phyloP scores from a whole-genome alignment of 768 basidiomycete species.

The Dioszegia hungarica region DNA sequence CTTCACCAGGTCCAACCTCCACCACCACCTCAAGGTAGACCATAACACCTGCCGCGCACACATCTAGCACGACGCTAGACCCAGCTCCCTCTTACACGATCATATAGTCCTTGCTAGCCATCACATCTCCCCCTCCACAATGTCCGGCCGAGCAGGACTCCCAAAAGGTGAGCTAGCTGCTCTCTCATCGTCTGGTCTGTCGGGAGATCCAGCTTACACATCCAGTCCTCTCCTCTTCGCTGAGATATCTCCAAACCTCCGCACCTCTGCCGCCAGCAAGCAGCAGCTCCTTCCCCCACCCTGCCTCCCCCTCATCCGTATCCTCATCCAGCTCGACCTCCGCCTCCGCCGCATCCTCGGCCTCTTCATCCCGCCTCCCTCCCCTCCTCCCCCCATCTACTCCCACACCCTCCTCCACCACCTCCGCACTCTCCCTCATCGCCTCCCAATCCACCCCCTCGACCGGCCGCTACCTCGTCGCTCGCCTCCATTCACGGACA shows the following conservation, averaged over 20 bases:
- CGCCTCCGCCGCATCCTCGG: too few relatives aligned
- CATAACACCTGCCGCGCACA: too few relatives aligned
- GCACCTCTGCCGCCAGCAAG: constrained; percentile 23
- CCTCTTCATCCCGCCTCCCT: constrained; percentile 16
- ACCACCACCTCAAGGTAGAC: too few relatives aligned
- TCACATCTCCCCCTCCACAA: background rate
- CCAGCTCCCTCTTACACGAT: too few relatives aligned
- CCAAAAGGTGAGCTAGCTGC: constrained; percentile 2
- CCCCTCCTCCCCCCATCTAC: constrained; percentile 21
- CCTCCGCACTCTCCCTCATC: constrained; percentile 69
- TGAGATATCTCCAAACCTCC: constrained; percentile 29
- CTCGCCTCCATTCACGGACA: constrained; percentile 76
- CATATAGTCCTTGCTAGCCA: background rate
- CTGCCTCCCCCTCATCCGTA: constrained; percentile 10
- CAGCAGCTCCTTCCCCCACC: constrained; percentile 18
- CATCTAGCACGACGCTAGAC: too few relatives aligned
- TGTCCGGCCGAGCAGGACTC: background rate
- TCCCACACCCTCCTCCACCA: constrained; percentile 35
- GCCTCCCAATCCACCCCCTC: constrained; percentile 71
- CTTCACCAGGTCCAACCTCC: background rate
- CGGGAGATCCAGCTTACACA: background rate
- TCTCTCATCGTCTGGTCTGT: too few relatives aligned
- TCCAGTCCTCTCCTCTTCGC: background rate
- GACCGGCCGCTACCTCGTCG: constrained; percentile 71
- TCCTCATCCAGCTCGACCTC: too few relatives aligned